Base-by-base conservation (phyloP, 2,329 filamentous ascomycete genomes). In the Cryphonectria radicalis region DNA sequence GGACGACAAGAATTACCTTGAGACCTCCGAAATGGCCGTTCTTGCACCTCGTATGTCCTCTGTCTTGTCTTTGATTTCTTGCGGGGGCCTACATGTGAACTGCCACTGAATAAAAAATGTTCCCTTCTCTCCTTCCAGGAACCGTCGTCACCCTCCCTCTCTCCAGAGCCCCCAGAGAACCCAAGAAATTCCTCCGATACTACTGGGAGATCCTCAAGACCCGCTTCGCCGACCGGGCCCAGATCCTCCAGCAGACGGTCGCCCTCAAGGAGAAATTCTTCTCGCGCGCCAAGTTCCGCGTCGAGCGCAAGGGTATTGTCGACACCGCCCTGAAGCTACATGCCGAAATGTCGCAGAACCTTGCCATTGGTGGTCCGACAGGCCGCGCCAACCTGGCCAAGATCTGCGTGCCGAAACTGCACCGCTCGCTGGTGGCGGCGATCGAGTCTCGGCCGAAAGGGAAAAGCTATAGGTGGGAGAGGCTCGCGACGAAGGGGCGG, bases 281-380 rank as follows among this genome's bases (percentile, higher is more conserved):
- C 77, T 82, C 84, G 76, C 77, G 19, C 40, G 55, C 70, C 43
- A 70, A 70, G 43, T 66, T 73, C 42, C 46, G 64, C 46, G 67
- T 85, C 37, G 75, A 80, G 37, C 82, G 82, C 19, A 74, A 79
- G 32, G 77, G 79, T 67, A 81, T 88, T 63, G 78, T 83, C 11
- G 85, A 88, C 1, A 84, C 85, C 0, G 91, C 90, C 43, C 85
- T 87, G 75, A 84, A 82, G 28, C 81, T 92, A 76, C 90, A 93
- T 79, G 81, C 82, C 67, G 81, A 87, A 74, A 88, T 93, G 84
- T 88, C 89, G 75, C 84, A 85, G 71, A 87, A 87, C 5, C 86
- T 92, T 66, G 91, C 91, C 8, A 80, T 80, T 2, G 89, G 88
- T 71, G 69, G 69, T 11, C 28, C 62, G 22, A 64, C 22, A 6